Base-by-base conservation (phyloP, 768 basidiomycete genomes). In the Tulasnella sp. region DNA sequence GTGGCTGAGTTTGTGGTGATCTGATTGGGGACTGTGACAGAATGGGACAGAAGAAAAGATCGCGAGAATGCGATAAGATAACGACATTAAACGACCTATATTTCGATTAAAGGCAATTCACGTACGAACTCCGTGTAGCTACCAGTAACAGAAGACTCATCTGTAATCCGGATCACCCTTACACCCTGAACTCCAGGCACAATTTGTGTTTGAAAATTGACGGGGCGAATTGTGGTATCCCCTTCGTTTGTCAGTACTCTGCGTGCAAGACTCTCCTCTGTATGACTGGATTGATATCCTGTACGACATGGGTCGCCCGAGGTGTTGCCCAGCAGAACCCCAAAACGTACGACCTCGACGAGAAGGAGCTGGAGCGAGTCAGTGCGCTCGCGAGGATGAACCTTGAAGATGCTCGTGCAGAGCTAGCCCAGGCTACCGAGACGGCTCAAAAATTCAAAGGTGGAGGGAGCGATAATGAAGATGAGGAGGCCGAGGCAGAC, bases 341-440 rank as follows among this genome's bases (percentile, higher is more conserved):
- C 1, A 72, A 75, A 67, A 91, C 87, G 74, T 98, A 98, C 70
- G 78, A 86, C 53, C 81, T 98, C 29, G 91, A 96, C 67, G 89
- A 93, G 67, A 73, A 80, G 53, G 96, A 99, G 71, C 76, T 98
- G 11, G 82, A 86, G 67, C 82, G 96, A 24, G 89, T 98, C 51
- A 91, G 90, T 64, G 77, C 84, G 21, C 78, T 99, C 24, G 91
- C 92, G 12, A 74, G 82, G 53, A 86, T 92, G 59, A 86, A 92
- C 67, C 79, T 94, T 29, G 92, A 94, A 63, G 91, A 92, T 74
- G 92, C 92, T 8, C 82, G 83, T 58, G 74, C 81, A 64, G 92
- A 93, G 70, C 78, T 93, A 17, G 82, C 88, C 73, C 79, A 83
- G 25, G 88, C 88, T 29, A 86, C 85, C 70, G 76, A 84, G 62